These are phyloP conservation scores for Geotrichum candidum DNA, from an alignment of 1,139 yeast species.

Conservation along the genomic window DNA sequence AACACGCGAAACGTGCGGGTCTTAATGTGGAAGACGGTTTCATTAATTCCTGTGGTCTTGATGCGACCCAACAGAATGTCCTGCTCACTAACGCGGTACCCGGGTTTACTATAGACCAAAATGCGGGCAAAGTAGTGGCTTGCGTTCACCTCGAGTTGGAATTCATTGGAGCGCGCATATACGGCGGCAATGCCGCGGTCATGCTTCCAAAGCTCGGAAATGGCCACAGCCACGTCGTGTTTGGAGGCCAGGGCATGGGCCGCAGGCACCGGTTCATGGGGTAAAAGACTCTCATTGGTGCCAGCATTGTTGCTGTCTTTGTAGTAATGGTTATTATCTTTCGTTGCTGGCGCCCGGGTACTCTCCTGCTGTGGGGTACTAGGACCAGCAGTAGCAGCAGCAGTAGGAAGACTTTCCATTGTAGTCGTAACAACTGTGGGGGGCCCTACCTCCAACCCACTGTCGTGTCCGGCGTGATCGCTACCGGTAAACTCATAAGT, in stretches of 20 bases:
- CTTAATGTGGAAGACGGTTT: constrained; percentile 65
- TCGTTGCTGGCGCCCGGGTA: not conserved
- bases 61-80: constrained; percentile 88
- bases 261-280: not conserved
- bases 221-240: constrained; percentile 59
- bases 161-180: constrained; percentile 60
- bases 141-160: constrained; percentile 79
- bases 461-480: not conserved
- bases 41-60: constrained; percentile 93
- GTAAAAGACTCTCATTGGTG: not conserved
- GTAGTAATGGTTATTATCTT: not conserved
- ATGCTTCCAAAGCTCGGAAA: constrained; percentile 55
- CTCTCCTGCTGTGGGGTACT: not conserved
- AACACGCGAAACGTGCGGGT: constrained; percentile 64
- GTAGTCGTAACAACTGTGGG: not conserved
- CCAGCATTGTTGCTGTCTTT: constrained; percentile 2
- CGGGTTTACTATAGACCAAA: constrained; percentile 53
- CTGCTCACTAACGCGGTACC: constrained; percentile 66
- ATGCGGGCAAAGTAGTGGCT: constrained; percentile 71
- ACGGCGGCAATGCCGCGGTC: constrained; percentile 65
- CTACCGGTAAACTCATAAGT: not conserved
- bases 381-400: too few relatives aligned
- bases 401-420: not conserved
- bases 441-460: not conserved
- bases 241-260: constrained; percentile 23